phyloP scores from a whole-genome alignment of 1,284 basidiomycete genomes.

The Coniferiporia weirii region DNA sequence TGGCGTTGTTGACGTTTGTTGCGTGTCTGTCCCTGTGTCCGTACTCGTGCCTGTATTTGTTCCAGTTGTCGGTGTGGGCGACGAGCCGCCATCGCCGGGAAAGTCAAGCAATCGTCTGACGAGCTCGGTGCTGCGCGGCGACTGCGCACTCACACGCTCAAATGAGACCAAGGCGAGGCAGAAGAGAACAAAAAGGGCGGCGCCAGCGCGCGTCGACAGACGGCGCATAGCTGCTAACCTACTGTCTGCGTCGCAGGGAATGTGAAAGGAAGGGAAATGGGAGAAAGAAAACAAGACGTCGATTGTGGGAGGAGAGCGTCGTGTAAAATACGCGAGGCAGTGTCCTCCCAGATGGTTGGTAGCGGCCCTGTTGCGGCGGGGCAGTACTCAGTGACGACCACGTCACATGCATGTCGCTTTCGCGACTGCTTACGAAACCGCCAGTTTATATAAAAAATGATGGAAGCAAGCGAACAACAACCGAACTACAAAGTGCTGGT shows the following conservation, averaged over 20 bases:
- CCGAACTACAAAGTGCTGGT: background rate
- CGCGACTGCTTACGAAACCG: too few species aligned
- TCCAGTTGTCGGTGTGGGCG: background rate
- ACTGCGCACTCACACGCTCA: background rate
- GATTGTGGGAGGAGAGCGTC: background rate
- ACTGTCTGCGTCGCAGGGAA: background rate
- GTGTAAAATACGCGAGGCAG: background rate
- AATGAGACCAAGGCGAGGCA: slow-evolving; percentile 7
- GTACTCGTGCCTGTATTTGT: background rate
- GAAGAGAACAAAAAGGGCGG: slow-evolving; percentile 11
- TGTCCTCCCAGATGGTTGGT: background rate
- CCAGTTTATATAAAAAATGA: too few species aligned
- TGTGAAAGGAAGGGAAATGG: background rate
- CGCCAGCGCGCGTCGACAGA: slow-evolving; percentile 11
- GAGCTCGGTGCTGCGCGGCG: background rate
- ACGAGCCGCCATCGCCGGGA: background rate
- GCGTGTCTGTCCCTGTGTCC: slow-evolving; percentile 8
- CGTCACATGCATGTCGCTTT: too few species aligned
- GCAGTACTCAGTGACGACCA: too few species aligned
- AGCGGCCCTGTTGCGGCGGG: background rate
- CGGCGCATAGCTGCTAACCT: slow-evolving; percentile 6
- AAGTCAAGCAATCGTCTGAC: background rate
- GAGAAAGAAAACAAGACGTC: background rate
- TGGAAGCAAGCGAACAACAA: too few species aligned
- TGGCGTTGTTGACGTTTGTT: slow-evolving; percentile 18